Base-by-base conservation (phyloP, 768 basidiomycete genomes). In the Tremella yokohamensis region DNA sequence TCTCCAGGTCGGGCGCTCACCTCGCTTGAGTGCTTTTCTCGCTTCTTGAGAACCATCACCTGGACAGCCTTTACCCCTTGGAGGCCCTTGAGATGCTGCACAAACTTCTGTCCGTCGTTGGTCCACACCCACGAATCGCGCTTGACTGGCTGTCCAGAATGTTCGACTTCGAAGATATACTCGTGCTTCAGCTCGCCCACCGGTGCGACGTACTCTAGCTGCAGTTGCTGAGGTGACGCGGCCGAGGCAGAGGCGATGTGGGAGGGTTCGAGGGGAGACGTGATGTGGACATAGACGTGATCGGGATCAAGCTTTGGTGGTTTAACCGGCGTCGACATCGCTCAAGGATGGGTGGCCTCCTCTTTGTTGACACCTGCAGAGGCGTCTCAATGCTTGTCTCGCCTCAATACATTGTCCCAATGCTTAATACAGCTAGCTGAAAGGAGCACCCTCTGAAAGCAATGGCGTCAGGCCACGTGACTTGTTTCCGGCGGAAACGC, bases 141-240 rank as follows among this genome's bases (percentile, higher is more conserved):
- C 55, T 61, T 57, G 6, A 66, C 54, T 18, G 61, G 42, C 34
- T 13, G 39, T 2, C 63, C 65, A 20, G 55, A 15, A 8, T 26
- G 40, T 2, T 39, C 40, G 1, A 66, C 54, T 39, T 69, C 53
- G 49, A 69, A 72, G 42, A 72, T 65, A 49, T 68, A 62, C 54
- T 72, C 70, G 18, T 66, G 68, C 37, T 57, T 38, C 3, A 72
- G 55, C 38, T 72, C 70, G n/a, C 70, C 70, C 9, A 72, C 62
- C 8, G 63, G 70, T 8, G 63, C 70, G 11, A 69, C 18, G 40
- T 65, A 66, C 12, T 49, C 47, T 3, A 67, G 40, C 40, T 49
- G 49, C n/a, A 22, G 40, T 56, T 22, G n/a, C 29, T 34, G 29
- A 34, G 6, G 6, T 34, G 29, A 11, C 52, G 34, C 0, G 44